Evolutionary conservation across 1,284 basidiomycete species (phyloP), one percentile per base, ranked within the genome.

Genomic region (Malassezia equina): DNA sequence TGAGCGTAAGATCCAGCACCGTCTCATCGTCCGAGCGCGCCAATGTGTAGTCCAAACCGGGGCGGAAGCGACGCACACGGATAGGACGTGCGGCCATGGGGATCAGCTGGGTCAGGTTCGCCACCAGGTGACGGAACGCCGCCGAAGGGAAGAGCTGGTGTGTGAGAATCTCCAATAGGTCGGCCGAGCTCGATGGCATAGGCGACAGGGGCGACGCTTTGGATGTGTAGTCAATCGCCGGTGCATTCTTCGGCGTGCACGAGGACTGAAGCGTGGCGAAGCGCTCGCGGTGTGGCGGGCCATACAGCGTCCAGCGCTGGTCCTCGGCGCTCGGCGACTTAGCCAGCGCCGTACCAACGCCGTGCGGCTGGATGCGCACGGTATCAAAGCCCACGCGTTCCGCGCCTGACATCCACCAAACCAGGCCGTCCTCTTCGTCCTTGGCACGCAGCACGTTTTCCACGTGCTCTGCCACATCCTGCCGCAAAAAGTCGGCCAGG

Each of bases 21-120:
- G 67, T 62, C 56, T 79, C 81, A 60, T 86, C 85, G 66, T 93
- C 87, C 56, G 88, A 87, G 60, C 86, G 86, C 28, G 93, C 93
- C 1, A 98, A 81, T 17, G 91, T 94, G 75, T 96, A 96, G 76
- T 96, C 91, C 63, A 96, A 78, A 0, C 90, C 93, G 0, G 89
- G 88, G 53, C 91, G 79, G 77, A 96, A 94, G 42, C 93, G 78
- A 60, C 93, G 80, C 48, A 88, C 88, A 76, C 90, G 84, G 27
- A 69, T 56, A 2, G 68, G 66, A 7, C 82, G 78, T 73, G 86
- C 83, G 12, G 83, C 80, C 62, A 86, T 76, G 13, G 89, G 86
- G 47, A 91, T 79, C 61, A 95, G 75, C 36, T 81, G 80, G 41
- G 86, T 85, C 42, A 95, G 83, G 55, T 83, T 80, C n/a, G 83